Base-by-base conservation (phyloP, 2,329 filamentous ascomycete species). In the Aspergillus pseudoglaucus region DNA sequence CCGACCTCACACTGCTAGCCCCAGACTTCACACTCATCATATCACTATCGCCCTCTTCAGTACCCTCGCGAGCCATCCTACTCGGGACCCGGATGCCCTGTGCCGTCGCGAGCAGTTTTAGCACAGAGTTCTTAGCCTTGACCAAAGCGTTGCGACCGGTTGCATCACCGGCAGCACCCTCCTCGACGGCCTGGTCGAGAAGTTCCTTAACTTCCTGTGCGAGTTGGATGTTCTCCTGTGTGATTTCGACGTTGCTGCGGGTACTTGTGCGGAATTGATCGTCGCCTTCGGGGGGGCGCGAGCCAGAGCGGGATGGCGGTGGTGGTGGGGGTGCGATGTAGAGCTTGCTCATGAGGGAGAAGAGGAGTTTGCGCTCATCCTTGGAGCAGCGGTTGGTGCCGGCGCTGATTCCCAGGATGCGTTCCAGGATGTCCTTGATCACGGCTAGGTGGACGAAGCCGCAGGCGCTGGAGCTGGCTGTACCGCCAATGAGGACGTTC, bases 351-450 rank as follows among this genome's bases (percentile, higher is more conserved):
- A 97, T 78, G 42, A 96, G 80, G 0, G 83, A 79, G 23, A 88
- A 82, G 8, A 93, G 73, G 1, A 85, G 78, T 65, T 94, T 96
- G 71, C 87, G 88, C 68, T 96, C 90, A 54, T 95, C 90, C 64
- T 87, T 64, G 6, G 63, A 62, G 48, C 66, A 67, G 9, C 65
- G 66, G 47, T 63, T 66, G 12, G 57, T 52, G 2, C 59, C 62
- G 6, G 53, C 47, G 43, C 59, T 69, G 35, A 70, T 58, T 12
- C 80, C 80, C 18, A 84, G 75, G 1, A 94, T 72, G 49, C 84
- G 83, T 54, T 91, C 87, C 3, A 97, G 68, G 12, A 95, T 82
- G 55, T 88, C 85, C 48, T 78, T 78, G 0, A 89, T 88, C 53
- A 97, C 79, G 9, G 86, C 79, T 2, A 95, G 75, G 61, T 96